These are phyloP conservation scores for Penicillium thymicola DNA, from an alignment of 2,329 filamentous ascomycete species.

Conservation along the genomic window DNA sequence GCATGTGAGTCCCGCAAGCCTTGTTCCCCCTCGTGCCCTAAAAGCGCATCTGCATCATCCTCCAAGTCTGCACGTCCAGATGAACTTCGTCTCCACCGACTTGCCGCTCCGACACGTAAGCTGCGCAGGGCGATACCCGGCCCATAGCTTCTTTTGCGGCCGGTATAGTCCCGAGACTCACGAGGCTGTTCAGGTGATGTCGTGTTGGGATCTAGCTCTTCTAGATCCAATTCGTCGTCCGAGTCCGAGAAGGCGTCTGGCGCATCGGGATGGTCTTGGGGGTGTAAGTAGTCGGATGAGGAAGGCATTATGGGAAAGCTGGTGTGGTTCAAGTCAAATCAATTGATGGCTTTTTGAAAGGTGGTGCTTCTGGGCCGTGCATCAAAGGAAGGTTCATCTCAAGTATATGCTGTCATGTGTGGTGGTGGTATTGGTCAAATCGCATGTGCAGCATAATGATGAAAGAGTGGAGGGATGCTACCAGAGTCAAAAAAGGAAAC, in stretches of 20 bases:
- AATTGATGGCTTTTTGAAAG: constrained; percentile 19
- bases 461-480: neutral
- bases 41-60: constrained; percentile 64
- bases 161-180: constrained; percentile 29
- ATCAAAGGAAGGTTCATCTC: constrained; percentile 18
- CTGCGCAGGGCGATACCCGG: constrained; percentile 48
- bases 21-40: constrained; percentile 60
- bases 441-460: constrained; percentile 15
- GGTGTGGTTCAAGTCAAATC: neutral
- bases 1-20: constrained; percentile 58
- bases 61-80: constrained; percentile 43
- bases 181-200: constrained; percentile 22
- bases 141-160: constrained; percentile 29
- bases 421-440: constrained; percentile 10
- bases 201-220: constrained; percentile 45
- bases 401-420: constrained; percentile 11
- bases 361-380: constrained; percentile 8
- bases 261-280: constrained; percentile 32
- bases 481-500: neutral
- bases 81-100: constrained; percentile 40
- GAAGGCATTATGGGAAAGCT: constrained; percentile 32
- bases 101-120: constrained; percentile 49
- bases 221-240: constrained; percentile 47
- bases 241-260: constrained; percentile 35
- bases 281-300: constrained; percentile 37